Conservation (phyloP, 2,329 filamentous ascomycete genomes). For the Colletotrichum sidae region DNA sequence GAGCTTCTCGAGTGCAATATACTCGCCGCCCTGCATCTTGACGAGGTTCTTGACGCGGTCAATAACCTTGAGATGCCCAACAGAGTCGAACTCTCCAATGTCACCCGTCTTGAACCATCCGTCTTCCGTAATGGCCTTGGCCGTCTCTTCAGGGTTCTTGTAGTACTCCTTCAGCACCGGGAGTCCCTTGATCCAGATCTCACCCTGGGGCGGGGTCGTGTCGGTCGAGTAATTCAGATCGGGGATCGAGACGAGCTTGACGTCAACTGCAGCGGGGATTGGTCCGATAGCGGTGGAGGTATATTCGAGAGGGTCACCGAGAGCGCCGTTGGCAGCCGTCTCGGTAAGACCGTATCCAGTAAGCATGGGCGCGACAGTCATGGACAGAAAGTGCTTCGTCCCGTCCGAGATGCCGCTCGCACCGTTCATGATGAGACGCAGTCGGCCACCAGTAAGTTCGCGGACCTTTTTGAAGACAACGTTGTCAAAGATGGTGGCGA, state of each 20-base stretch:
- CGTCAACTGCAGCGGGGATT: constrained; percentile 79
- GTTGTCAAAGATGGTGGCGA: constrained; percentile 78
- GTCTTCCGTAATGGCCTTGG: constrained; percentile 80
- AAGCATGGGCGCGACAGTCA: constrained; percentile 95
- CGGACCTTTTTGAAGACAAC: constrained; percentile 94
- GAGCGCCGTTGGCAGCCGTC: constrained; percentile 85
- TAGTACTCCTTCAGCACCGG: constrained; percentile 84
- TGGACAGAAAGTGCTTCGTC: constrained; percentile 90
- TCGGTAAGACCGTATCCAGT: constrained; percentile 95
- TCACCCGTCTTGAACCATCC: constrained; percentile 99
- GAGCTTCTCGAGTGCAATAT: constrained; percentile 96
- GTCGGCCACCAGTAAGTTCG: constrained; percentile 85
- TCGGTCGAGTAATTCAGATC: constrained; percentile 88
- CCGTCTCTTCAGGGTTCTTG: constrained; percentile 87
- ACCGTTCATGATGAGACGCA: constrained; percentile 94
- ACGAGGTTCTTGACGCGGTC: constrained; percentile 99
- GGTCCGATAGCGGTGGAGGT: constrained; percentile 82
- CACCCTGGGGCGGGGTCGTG: constrained; percentile 84
- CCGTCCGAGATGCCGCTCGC: constrained; percentile 90
- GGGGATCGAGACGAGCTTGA: constrained; percentile 91
- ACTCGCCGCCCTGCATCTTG: constrained; percentile 95
- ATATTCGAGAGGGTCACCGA: constrained; percentile 88
- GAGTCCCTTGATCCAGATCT: constrained; percentile 88
- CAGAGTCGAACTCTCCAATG: constrained; percentile 86
- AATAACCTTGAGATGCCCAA: constrained; percentile 87